Percentiles rank a stretch among this genome's conserved stretches.
Evolutionary conservation across 345 rosid genomes (phyloP).

Genomic region (Hibiscus mutabilis): DNA sequence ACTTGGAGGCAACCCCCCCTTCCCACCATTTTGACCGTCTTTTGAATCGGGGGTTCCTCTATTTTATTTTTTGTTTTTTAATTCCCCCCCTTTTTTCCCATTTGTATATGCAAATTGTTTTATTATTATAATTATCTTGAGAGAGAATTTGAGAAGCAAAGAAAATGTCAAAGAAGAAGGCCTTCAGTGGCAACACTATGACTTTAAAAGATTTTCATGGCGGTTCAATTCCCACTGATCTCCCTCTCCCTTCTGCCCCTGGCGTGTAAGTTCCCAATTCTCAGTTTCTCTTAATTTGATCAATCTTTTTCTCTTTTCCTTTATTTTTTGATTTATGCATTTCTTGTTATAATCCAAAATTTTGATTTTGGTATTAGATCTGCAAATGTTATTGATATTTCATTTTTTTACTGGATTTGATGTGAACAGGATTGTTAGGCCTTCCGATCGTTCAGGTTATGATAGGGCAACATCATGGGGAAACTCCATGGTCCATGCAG

Average conservation of each 20-base stretch:
- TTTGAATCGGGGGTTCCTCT: conserved; percentile 6
- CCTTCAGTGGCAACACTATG: conserved; percentile 63
- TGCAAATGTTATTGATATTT: neutral
- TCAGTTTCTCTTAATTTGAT: neutral
- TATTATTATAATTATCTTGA: neutral
- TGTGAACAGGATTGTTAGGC: conserved; percentile 36
- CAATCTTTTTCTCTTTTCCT: neutral
- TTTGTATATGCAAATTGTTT: neutral
- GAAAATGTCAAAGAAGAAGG: conserved; percentile 85
- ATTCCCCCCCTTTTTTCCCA: neutral
- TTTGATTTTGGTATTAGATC: conserved; percentile 20
- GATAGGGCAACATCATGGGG: conserved; percentile 44
- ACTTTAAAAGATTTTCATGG: conserved; percentile 91
- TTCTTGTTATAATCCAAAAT: neutral
- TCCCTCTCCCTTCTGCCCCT: conserved; percentile 87
- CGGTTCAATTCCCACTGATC: conserved; percentile 82
- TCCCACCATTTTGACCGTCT: neutral
- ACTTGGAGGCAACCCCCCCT: neutral
- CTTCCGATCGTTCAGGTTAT: conserved; percentile 41
- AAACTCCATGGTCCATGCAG: conserved; percentile 39
- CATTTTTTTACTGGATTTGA: neutral
- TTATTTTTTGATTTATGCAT: neutral
- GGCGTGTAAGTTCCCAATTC: conserved; percentile 56
- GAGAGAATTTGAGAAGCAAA: neutral
- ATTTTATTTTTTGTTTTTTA: neutral